Evolutionary conservation across 1,284 basidiomycete species (phyloP).

Genomic region (Tylopilus orsonianus): DNA sequence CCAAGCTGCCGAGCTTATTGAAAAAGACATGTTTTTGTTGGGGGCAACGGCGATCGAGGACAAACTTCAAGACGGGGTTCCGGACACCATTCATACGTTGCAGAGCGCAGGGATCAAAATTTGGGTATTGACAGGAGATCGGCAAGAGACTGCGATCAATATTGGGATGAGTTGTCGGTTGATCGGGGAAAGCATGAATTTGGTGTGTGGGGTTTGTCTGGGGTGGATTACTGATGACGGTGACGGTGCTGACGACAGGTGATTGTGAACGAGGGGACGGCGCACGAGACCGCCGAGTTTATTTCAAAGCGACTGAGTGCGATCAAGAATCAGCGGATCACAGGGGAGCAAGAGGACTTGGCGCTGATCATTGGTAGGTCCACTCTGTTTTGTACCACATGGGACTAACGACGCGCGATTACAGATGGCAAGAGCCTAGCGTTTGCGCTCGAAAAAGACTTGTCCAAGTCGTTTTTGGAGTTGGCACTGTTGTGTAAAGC

Average conservation of each 20-base stretch:
- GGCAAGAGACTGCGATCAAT: slow-evolving; percentile 99
- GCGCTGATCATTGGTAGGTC: slow-evolving; percentile 88
- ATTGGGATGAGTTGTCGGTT: slow-evolving; percentile 97
- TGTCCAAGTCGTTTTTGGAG: slow-evolving; percentile 88
- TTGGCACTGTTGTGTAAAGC: slow-evolving; percentile 99
- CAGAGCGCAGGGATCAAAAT: slow-evolving; percentile 99
- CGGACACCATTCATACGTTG: slow-evolving; percentile 95
- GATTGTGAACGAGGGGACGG: slow-evolving; percentile 90
- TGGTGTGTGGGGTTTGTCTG: slow-evolving; percentile 54
- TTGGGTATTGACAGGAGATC: slow-evolving; percentile 97
- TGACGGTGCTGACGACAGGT: slow-evolving; percentile 76
- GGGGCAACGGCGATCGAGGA: slow-evolving; percentile 99
- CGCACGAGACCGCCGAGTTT: slow-evolving; percentile 83
- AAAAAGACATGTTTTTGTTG: slow-evolving; percentile 88
- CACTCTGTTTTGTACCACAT: neutral
- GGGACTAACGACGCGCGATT: neutral
- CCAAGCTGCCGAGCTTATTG: slow-evolving; percentile 92
- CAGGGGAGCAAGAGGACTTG: slow-evolving; percentile 92
- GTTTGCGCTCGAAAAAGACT: slow-evolving; percentile 91
- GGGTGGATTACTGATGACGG: neutral
- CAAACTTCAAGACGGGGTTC: slow-evolving; percentile 97
- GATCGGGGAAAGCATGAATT: slow-evolving; percentile 98
- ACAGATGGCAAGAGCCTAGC: slow-evolving; percentile 94
- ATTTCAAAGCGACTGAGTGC: slow-evolving; percentile 86
- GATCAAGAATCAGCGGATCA: slow-evolving; percentile 88